These are phyloP conservation scores for Isoetes engelmannii DNA, from an alignment of 83 land plant species.

Conservation along the genomic window DNA sequence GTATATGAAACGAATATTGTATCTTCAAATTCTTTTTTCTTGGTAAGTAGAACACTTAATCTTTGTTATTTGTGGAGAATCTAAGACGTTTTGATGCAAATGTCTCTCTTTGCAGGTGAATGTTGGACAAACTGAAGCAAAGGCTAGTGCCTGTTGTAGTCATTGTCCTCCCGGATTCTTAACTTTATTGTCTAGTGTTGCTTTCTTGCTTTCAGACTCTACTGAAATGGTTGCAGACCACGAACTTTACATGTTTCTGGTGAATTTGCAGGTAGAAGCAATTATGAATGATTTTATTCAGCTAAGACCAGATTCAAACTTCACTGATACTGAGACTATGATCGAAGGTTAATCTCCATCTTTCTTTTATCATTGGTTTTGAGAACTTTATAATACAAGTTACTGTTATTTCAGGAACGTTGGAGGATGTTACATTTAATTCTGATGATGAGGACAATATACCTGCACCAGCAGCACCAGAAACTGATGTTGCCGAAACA, in stretches of 20 bases:
- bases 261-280: slow-evolving; percentile 59
- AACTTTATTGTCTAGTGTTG: neutral
- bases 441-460: slow-evolving; percentile 58
- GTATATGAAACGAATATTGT: slow-evolving; percentile 35
- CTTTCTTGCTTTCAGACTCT: neutral
- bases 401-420: slow-evolving; percentile 41
- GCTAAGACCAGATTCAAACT: slow-evolving; percentile 60
- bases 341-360: slow-evolving; percentile 58
- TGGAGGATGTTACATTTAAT: slow-evolving; percentile 77
- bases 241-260: too few relatives aligned
- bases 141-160: slow-evolving; percentile 44
- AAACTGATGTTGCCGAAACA: slow-evolving; percentile 9
- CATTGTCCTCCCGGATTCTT: neutral
- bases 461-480: slow-evolving; percentile 22
- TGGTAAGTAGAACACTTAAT: slow-evolving; percentile 16
- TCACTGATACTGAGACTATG: slow-evolving; percentile 73
- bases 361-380: slow-evolving; percentile 1
- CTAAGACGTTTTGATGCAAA: neutral
- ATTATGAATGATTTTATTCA: slow-evolving; percentile 90
- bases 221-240: too few relatives aligned
- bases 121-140: slow-evolving; percentile 83
- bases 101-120: slow-evolving; percentile 49
- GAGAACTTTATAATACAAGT: neutral
- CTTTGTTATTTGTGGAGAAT: neutral
- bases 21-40: slow-evolving; percentile 34